These are phyloP conservation scores for Hura crepitans DNA, from an alignment of 441 rosid species.

Conservation along the genomic window DNA sequence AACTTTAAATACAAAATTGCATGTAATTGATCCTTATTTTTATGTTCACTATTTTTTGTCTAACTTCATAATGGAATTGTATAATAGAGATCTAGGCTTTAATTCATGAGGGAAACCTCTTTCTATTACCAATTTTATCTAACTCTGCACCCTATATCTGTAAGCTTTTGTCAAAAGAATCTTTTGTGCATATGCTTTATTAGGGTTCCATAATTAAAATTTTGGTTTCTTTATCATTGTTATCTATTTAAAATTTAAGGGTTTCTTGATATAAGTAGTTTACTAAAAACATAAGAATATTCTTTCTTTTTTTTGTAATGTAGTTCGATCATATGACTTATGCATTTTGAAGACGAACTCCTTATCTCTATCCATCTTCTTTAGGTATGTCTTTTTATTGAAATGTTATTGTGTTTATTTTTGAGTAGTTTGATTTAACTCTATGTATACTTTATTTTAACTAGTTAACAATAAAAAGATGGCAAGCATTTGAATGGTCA, in stretches of 20 bases:
- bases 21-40: not conserved
- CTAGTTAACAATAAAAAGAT: constrained; percentile 59
- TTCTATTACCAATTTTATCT: not conserved
- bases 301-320: constrained; percentile 22
- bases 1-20: not conserved
- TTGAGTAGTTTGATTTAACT: constrained; percentile 8
- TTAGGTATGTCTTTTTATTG: constrained; percentile 46
- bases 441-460: not conserved
- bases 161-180: constrained; percentile 1
- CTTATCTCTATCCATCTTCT: constrained; percentile 92
- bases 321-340: constrained; percentile 78
- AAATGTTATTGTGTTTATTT: constrained; percentile 14
- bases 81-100: too few relatives aligned
- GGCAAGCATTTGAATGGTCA: constrained; percentile 86
- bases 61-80: not conserved
- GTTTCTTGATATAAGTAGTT: not conserved
- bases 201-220: too few relatives aligned
- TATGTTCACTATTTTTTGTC: not conserved
- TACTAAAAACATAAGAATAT: not conserved
- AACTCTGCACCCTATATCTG: not conserved
- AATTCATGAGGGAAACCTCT: not conserved
- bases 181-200: not conserved
- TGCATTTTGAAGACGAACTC: constrained; percentile 84
- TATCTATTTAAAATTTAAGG: not conserved
- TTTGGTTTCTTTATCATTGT: not conserved